Conservation (phyloP, 208 protist species). For the Acanthamoeba divionensis region DNA sequence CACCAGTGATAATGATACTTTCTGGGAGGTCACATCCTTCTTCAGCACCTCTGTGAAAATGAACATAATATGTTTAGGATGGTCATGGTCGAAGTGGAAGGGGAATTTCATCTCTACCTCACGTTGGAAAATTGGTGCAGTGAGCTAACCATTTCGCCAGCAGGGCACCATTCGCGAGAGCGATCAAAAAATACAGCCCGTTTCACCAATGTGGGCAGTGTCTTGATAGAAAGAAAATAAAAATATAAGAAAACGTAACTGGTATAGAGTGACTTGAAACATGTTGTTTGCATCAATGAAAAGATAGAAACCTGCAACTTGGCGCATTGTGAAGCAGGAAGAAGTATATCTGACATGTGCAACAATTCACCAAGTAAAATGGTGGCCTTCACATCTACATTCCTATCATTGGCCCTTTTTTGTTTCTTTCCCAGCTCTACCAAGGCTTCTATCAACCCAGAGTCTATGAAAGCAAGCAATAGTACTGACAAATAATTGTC, state of each 20-base stretch:
- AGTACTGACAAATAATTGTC: constrained; percentile 65
- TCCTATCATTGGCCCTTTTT: neutral
- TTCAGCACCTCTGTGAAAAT: no score
- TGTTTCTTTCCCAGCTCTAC: constrained; percentile 54
- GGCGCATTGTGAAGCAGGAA: constrained; percentile 68
- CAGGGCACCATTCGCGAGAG: neutral
- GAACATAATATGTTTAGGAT: neutral
- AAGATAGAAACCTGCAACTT: neutral
- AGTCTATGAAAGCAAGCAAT: constrained; percentile 62
- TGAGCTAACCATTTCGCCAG: constrained; percentile 31
- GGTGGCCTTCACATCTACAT: constrained; percentile 47
- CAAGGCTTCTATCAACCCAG: constrained; percentile 62
- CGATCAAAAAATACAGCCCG: constrained; percentile 16
- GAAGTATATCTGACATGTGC: constrained; percentile 58
- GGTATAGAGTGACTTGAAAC: no score
- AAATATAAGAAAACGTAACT: no score
- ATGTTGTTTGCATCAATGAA: neutral
- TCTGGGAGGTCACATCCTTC: no score
- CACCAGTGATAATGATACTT: no score
- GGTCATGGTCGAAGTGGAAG: neutral
- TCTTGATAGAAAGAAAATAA: neutral
- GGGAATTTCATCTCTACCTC: neutral
- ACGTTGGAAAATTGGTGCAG: constrained; percentile 25
- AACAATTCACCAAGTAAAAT: constrained; percentile 62
- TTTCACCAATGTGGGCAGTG: neutral